A percentile compares a stretch with the other conserved stretches of the same genome.
Evolutionary conservation across 352 stramenopile species (phyloP).

Genomic region (Pythium rhizo-oryzae): DNA sequence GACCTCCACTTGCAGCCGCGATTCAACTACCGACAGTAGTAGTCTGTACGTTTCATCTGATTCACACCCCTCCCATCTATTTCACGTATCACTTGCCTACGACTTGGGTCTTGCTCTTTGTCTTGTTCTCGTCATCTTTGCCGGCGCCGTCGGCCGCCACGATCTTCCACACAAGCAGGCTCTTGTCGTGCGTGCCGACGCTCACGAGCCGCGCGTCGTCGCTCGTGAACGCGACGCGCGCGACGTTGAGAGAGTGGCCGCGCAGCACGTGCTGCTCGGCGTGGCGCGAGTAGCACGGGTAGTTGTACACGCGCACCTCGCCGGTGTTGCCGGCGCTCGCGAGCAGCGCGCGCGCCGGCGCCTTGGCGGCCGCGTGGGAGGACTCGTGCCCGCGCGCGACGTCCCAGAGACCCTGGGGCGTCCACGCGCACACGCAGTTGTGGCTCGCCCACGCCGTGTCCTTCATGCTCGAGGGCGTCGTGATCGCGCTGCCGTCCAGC

Average conservation of each 20-base stretch:
- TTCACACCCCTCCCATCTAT: too few species aligned
- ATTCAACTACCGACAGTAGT: too few species aligned
- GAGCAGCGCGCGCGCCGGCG: slow-evolving; percentile 46
- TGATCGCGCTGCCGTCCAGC: slow-evolving; percentile 72
- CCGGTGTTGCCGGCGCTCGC: slow-evolving; percentile 70
- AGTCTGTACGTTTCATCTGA: not conserved
- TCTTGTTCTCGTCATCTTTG: too few species aligned
- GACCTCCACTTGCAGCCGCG: too few species aligned
- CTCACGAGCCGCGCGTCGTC: slow-evolving; percentile 70
- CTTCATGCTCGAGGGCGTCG: slow-evolving; percentile 58
- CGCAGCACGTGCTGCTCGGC: slow-evolving; percentile 54
- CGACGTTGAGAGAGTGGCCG: slow-evolving; percentile 66
- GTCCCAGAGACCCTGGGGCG: slow-evolving; percentile 69
- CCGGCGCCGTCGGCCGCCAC: too few species aligned
- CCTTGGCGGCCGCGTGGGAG: slow-evolving; percentile 58
- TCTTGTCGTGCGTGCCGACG: slow-evolving; percentile 72
- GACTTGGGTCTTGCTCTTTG: not conserved
- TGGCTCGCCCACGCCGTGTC: slow-evolving; percentile 65
- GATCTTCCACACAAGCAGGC: slow-evolving; percentile 80
- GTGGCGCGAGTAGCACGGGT: slow-evolving; percentile 67
- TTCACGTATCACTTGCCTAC: too few species aligned
- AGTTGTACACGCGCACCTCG: slow-evolving; percentile 72
- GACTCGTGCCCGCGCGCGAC: slow-evolving; percentile 48
- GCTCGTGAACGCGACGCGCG: slow-evolving; percentile 67
- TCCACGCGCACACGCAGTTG: slow-evolving; percentile 71